Conservation (phyloP, 2,329 filamentous ascomycete species). For the Thermomyces lanuginosus region DNA sequence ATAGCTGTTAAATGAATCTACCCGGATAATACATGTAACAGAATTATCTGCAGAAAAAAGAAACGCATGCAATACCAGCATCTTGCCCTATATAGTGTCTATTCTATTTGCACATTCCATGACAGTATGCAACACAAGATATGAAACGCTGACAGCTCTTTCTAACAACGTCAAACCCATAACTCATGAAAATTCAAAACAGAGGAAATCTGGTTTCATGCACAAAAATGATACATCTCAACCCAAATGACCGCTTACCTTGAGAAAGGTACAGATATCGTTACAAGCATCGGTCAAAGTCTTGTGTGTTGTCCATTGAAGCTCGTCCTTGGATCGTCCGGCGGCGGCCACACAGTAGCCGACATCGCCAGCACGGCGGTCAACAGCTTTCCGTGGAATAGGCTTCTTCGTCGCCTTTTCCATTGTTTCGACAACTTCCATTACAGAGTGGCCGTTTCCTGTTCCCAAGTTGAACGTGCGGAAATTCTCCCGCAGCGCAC, state of each 20-base stretch:
- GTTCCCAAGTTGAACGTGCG: conserved; percentile 27
- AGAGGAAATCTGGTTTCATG: too few species aligned
- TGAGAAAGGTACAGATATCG: conserved; percentile 23
- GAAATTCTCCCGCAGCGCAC: conserved; percentile 23
- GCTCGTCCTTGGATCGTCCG: conserved; percentile 35
- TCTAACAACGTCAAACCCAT: too few species aligned
- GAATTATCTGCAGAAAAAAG: too few species aligned
- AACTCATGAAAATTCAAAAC: too few species aligned
- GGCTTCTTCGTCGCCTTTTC: conserved; percentile 19
- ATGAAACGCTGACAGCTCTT: too few species aligned
- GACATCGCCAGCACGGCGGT: conserved; percentile 22
- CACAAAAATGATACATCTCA: too few species aligned
- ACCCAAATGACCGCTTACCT: conserved; percentile 17
- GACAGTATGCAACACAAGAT: too few species aligned
- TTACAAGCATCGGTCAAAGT: conserved; percentile 21
- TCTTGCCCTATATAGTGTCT: too few species aligned
- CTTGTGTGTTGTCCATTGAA: conserved; percentile 30
- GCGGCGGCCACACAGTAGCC: conserved; percentile 24
- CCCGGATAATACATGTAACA: too few species aligned
- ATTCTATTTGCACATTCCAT: too few species aligned
- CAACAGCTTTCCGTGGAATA: conserved; percentile 18
- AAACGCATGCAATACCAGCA: too few species aligned
- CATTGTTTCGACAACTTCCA: conserved; percentile 24
- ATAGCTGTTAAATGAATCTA: too few species aligned
- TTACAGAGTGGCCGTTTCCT: conserved; percentile 22